These are phyloP conservation scores for Monosporascus sp. DNA, from an alignment of 2,329 filamentous ascomycete species.

Conservation along the genomic window DNA sequence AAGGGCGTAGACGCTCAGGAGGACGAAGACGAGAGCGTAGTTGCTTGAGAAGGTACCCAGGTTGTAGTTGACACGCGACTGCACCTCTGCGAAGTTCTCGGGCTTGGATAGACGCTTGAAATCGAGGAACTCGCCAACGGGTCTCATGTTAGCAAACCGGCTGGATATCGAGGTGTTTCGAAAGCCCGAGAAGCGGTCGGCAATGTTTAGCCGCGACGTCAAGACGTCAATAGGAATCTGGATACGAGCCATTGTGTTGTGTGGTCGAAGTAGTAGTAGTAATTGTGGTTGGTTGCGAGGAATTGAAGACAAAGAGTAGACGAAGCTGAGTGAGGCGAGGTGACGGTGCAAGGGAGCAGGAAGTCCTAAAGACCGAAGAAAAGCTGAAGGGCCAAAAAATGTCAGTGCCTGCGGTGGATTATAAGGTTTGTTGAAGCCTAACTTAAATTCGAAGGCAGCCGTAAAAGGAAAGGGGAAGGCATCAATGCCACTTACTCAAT, in stretches of 20 bases:
- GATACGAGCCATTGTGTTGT: slow-evolving; percentile 70
- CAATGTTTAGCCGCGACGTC: slow-evolving; percentile 83
- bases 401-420: neutral
- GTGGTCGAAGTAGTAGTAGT: neutral
- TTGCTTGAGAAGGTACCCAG: slow-evolving; percentile 97
- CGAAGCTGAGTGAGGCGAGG: slow-evolving; percentile 1
- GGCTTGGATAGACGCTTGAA: slow-evolving; percentile 95
- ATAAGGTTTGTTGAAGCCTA: neutral
- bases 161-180: slow-evolving; percentile 72
- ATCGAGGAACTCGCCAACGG: slow-evolving; percentile 90
- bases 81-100: slow-evolving; percentile 81
- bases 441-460: neutral
- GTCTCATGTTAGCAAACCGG: slow-evolving; percentile 88
- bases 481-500: neutral
- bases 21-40: slow-evolving; percentile 88
- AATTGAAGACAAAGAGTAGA: neutral
- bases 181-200: slow-evolving; percentile 78
- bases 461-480: neutral
- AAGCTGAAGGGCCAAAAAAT: neutral
- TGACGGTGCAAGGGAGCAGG: neutral
- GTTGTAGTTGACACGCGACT: slow-evolving; percentile 95
- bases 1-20: slow-evolving; percentile 93
- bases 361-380: neutral
- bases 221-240: slow-evolving; percentile 88
- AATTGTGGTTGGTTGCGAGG: neutral